These are phyloP conservation scores for Trichocladium antarcticum DNA, from an alignment of 495 filamentous ascomycete species.

Conservation along the genomic window DNA sequence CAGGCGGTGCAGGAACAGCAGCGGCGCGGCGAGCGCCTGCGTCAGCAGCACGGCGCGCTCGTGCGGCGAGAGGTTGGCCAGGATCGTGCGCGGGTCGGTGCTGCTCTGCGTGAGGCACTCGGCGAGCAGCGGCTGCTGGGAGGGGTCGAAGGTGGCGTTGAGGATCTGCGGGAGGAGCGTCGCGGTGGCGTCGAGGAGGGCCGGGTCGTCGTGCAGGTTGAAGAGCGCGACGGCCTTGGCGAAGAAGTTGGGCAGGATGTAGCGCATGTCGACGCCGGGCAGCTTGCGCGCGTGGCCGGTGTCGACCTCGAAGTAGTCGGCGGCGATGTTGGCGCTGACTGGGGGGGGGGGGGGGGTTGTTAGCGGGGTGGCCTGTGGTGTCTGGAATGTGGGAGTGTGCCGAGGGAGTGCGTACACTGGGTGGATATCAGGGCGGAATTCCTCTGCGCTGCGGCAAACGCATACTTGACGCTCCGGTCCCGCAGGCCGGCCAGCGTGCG, in stretches of 20 bases:
- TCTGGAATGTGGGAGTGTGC: not conserved
- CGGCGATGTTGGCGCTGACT: constrained; percentile 18
- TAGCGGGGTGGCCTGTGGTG: not conserved
- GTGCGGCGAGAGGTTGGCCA: constrained; percentile 20
- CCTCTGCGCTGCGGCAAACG: constrained; percentile 22
- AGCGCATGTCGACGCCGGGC: constrained; percentile 21
- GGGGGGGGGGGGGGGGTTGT: not conserved
- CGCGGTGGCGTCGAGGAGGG: constrained; percentile 6
- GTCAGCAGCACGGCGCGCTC: constrained; percentile 22
- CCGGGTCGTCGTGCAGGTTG: constrained; percentile 18
- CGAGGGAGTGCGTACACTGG: constrained; percentile 9
- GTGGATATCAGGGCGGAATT: constrained; percentile 17
- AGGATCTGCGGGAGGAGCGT: constrained; percentile 14
- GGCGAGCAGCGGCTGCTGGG: constrained; percentile 12
- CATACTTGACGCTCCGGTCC: constrained; percentile 15
- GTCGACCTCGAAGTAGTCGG: constrained; percentile 21
- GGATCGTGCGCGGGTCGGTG: constrained; percentile 14
- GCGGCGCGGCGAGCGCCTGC: constrained; percentile 14
- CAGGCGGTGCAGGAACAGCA: constrained; percentile 22
- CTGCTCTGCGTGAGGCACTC: constrained; percentile 13
- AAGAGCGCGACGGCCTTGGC: constrained; percentile 21
- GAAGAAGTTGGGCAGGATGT: constrained; percentile 26
- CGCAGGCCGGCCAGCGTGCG: constrained; percentile 13
- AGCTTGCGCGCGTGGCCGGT: constrained; percentile 24
- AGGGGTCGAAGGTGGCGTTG: constrained; percentile 11